Evolutionary conservation across 2,329 filamentous ascomycete genomes (phyloP).

Genomic region (Ophiostoma populinum): DNA sequence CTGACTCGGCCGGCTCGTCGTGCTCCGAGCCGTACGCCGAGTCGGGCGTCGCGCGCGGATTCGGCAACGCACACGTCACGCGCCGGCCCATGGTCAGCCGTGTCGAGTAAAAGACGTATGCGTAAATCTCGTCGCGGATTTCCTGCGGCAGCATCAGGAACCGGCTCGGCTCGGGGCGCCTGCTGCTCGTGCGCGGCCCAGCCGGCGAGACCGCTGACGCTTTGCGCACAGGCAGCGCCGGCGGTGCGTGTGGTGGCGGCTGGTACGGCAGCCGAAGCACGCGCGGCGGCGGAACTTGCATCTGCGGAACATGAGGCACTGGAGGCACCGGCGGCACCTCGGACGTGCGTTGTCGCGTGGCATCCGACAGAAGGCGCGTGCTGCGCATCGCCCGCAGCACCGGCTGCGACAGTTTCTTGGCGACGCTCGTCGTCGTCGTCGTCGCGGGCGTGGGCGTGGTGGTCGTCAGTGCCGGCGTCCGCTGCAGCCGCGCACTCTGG

Average conservation of each 20-base stretch:
- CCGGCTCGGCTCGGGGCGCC: constrained; percentile 4
- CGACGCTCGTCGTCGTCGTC: neutral
- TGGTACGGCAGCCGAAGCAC: neutral
- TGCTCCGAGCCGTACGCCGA: neutral
- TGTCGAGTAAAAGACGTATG: constrained; percentile 10
- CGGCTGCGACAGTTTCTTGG: constrained; percentile 5
- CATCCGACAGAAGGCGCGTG: too few species aligned
- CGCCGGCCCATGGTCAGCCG: constrained; percentile 12
- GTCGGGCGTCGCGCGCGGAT: neutral
- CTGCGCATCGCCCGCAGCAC: constrained; percentile 6
- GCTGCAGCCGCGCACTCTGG: neutral
- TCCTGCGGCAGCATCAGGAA: constrained; percentile 11
- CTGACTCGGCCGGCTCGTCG: neutral
- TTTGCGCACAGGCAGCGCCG: neutral
- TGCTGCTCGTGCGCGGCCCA: neutral
- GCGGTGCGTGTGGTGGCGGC: neutral
- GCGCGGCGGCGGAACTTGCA: neutral
- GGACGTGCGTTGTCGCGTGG: too few species aligned
- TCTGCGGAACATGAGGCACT: too few species aligned
- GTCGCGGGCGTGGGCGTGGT: too few species aligned
- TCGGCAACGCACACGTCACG: constrained; percentile 4
- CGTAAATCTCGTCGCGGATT: constrained; percentile 12
- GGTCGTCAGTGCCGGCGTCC: too few species aligned
- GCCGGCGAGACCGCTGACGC: neutral
- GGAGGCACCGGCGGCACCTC: neutral